A percentile compares a stretch with the other conserved stretches of the same genome.
Conservation (phyloP, 495 filamentous ascomycete genomes). For the Rusavskia elegans region DNA sequence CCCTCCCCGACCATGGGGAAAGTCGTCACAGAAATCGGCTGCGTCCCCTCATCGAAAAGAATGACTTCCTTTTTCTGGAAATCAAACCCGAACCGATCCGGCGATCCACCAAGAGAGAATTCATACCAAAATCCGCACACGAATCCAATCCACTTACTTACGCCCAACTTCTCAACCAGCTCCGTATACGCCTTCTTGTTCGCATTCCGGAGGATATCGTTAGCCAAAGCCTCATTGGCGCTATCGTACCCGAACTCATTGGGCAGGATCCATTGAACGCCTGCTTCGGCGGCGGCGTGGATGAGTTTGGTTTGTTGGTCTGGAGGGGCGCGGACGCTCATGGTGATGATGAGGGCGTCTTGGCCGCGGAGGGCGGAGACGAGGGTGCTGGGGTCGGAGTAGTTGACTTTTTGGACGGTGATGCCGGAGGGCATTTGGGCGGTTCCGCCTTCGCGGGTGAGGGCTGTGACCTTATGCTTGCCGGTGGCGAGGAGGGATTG, state of each 20-base stretch:
- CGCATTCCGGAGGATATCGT: conserved; percentile 17
- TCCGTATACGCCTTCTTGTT: conserved; percentile 7
- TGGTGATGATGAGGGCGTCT: conserved; percentile 44
- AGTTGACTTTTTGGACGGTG: conserved; percentile 26
- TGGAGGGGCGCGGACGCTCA: conserved; percentile 23
- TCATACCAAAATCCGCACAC: conserved; percentile 38
- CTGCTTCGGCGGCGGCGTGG: conserved; percentile 43
- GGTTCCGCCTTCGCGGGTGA: conserved; percentile 29
- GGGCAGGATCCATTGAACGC: conserved; percentile 44
- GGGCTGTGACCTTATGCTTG: conserved; percentile 35
- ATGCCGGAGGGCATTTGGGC: conserved; percentile 28
- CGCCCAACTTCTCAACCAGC: conserved; percentile 27
- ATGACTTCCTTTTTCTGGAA: conserved; percentile 20
- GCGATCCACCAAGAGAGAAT: conserved; percentile 22
- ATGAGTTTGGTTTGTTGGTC: conserved; percentile 33
- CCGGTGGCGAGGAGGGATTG: conserved; percentile 30
- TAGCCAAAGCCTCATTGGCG: conserved; percentile 17
- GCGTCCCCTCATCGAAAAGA: conserved; percentile 33
- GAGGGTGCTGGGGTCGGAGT: conserved; percentile 27
- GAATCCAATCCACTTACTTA: conserved; percentile 33
- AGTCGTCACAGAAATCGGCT: conserved; percentile 23
- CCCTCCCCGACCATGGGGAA: conserved; percentile 29
- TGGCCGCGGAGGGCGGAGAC: conserved; percentile 32
- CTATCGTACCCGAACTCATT: conserved; percentile 36
- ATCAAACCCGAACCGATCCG: conserved; percentile 28